These are phyloP conservation scores for Russula sp. DNA, from an alignment of 768 basidiomycete genomes.

Conservation along the genomic window DNA sequence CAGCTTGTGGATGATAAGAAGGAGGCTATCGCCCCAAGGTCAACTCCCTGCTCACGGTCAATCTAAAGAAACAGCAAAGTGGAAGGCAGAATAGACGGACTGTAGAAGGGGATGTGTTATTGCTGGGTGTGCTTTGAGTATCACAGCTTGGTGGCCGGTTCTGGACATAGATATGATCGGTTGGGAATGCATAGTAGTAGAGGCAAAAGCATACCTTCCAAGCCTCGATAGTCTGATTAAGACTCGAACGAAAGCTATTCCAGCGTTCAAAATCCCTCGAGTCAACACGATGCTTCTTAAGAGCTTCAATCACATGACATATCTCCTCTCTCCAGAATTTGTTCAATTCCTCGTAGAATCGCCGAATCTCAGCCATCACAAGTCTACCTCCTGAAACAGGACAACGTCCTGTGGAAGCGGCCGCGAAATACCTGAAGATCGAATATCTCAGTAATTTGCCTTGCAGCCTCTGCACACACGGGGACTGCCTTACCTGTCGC, in stretches of 20 bases:
- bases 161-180: background rate
- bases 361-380: background rate
- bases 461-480: too few relatives aligned
- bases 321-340: conserved; percentile 10
- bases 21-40: background rate
- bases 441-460: background rate
- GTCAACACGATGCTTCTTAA: background rate
- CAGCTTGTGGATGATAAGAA: background rate
- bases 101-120: background rate
- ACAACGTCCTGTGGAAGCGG: background rate
- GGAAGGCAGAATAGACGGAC: background rate
- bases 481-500: background rate
- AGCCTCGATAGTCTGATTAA: background rate
- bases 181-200: background rate
- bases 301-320: background rate
- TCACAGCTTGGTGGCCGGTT: background rate
- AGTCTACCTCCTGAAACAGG: background rate
- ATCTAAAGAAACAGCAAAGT: background rate
- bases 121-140: background rate
- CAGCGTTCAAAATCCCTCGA: background rate
- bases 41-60: background rate
- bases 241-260: background rate
- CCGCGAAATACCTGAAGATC: background rate
- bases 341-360: conserved; percentile 5
- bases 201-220: background rate